Conservation (phyloP, 1,139 yeast species). For the Yamadazyma spencermartinsiae region DNA sequence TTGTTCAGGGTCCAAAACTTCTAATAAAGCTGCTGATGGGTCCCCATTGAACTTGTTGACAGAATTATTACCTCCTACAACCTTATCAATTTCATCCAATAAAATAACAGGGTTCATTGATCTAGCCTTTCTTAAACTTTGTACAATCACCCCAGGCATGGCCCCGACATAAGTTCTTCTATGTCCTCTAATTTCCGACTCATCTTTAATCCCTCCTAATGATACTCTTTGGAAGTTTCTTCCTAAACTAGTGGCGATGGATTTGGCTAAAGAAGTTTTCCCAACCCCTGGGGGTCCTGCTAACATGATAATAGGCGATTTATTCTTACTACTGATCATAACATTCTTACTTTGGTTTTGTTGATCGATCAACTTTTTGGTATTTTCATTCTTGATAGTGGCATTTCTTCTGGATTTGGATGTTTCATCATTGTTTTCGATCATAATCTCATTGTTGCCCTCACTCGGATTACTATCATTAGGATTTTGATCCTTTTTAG, state of each 20-base stretch:
- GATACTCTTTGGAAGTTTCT: conserved; percentile 82
- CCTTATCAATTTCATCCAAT: conserved; percentile 87
- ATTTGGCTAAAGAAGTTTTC: conserved; percentile 84
- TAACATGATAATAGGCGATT: conserved; percentile 74
- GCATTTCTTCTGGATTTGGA: conserved; percentile 29
- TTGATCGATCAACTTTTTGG: conserved; percentile 16
- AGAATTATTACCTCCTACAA: conserved; percentile 57
- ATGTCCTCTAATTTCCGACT: conserved; percentile 90
- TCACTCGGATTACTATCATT: conserved; percentile 4
- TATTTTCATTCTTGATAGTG: conserved; percentile 23
- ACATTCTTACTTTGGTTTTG: conserved; percentile 14
- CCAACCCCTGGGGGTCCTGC: conserved; percentile 98
- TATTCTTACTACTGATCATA: conserved; percentile 37
- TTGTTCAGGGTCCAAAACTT: conserved; percentile 91
- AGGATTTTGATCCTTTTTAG: background rate
- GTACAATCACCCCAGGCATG: conserved; percentile 85
- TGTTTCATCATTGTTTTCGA: conserved; percentile 41
- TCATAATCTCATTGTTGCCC: conserved; percentile 22
- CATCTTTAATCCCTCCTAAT: conserved; percentile 87
- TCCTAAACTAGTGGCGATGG: conserved; percentile 78
- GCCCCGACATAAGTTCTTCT: conserved; percentile 93
- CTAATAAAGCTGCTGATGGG: conserved; percentile 88
- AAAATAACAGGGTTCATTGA: conserved; percentile 88
- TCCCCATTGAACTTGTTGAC: conserved; percentile 69
- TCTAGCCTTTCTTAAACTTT: conserved; percentile 74